A percentile compares a stretch with the other conserved stretches of the same genome.
Evolutionary conservation across 441 rosid species (phyloP).

Genomic region (Gossypium davidsonii): DNA sequence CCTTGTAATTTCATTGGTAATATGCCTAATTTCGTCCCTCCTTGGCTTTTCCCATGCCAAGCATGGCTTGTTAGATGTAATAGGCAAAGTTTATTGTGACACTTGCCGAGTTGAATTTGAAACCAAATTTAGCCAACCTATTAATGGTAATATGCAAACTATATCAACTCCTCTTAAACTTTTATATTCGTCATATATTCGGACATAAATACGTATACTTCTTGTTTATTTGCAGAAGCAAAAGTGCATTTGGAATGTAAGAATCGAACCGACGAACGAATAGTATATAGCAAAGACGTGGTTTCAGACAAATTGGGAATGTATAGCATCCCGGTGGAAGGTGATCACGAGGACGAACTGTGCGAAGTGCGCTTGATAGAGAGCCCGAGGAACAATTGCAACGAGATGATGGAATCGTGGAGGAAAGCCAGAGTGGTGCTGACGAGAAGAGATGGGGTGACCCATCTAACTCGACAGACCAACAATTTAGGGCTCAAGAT

Average conservation of each 20-base stretch:
- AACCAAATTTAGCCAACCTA: constrained; percentile 24
- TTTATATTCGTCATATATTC: too few species aligned
- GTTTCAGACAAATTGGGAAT: constrained; percentile 22
- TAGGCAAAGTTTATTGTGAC: constrained; percentile 49
- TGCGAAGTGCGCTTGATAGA: constrained; percentile 27
- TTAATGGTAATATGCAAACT: constrained; percentile 19
- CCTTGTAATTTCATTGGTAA: constrained; percentile 13
- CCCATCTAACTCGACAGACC: constrained; percentile 20
- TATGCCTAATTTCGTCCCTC: constrained; percentile 30
- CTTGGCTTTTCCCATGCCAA: constrained; percentile 18
- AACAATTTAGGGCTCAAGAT: constrained; percentile 27
- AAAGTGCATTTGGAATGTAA: constrained; percentile 33
- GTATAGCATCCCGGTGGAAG: constrained; percentile 23
- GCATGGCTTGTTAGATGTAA: constrained; percentile 15
- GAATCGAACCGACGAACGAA: constrained; percentile 1
- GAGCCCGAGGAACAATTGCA: constrained; percentile 31
- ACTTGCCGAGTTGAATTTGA: constrained; percentile 41
- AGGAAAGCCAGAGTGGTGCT: constrained; percentile 29
- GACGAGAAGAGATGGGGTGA: constrained; percentile 27
- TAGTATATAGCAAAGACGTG: constrained; percentile 15
- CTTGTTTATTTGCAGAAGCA: constrained; percentile 17
- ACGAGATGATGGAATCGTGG: neutral
- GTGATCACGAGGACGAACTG: constrained; percentile 40
- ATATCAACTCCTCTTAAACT: too few species aligned
- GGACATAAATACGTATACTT: too few species aligned